Conservation (phyloP, 2,329 filamentous ascomycete species). For the Hymenoscyphus albidus region DNA sequence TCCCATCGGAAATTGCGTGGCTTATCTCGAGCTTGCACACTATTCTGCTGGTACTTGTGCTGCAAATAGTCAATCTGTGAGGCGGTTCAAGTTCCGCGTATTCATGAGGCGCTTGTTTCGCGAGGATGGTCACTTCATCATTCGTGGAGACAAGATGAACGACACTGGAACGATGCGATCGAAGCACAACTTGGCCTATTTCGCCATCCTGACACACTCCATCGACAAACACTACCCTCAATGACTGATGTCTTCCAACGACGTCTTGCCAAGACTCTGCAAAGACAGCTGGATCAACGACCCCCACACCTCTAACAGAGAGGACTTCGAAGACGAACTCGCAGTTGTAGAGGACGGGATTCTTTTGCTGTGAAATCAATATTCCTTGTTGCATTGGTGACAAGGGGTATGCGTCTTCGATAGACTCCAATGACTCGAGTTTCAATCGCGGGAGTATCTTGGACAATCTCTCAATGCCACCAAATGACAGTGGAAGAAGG, state of each 20-base stretch:
- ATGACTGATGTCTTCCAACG: slow-evolving; percentile 17
- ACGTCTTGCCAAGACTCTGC: slow-evolving; percentile 18
- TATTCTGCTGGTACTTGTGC: slow-evolving; percentile 37
- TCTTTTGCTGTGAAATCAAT: slow-evolving; percentile 15
- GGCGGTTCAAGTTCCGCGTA: slow-evolving; percentile 34
- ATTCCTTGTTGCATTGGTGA: slow-evolving; percentile 24
- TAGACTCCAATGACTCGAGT: slow-evolving; percentile 11
- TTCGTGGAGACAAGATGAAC: slow-evolving; percentile 37
- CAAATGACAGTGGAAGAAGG: slow-evolving; percentile 14
- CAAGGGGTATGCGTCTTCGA: slow-evolving; percentile 21
- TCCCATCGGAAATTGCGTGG: slow-evolving; percentile 49
- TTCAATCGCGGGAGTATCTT: slow-evolving; percentile 9
- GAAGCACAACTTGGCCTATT: slow-evolving; percentile 33
- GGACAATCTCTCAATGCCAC: slow-evolving; percentile 9
- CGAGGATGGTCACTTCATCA: slow-evolving; percentile 21
- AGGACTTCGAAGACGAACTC: slow-evolving; percentile 1
- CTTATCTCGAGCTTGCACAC: slow-evolving; percentile 48
- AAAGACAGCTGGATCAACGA: slow-evolving; percentile 27
- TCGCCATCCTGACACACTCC: slow-evolving; percentile 14
- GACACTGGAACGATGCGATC: slow-evolving; percentile 14
- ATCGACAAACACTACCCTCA: slow-evolving; percentile 26
- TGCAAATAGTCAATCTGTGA: slow-evolving; percentile 41
- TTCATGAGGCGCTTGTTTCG: slow-evolving; percentile 5
- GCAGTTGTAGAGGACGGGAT: slow-evolving; percentile 7
- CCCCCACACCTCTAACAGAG: background rate